A percentile compares a stretch with the other conserved stretches of the same genome.
These are phyloP conservation scores for Fennellomyces sp. DNA, from an alignment of 371 early-diverging fungal genomes.

Conservation along the genomic window DNA sequence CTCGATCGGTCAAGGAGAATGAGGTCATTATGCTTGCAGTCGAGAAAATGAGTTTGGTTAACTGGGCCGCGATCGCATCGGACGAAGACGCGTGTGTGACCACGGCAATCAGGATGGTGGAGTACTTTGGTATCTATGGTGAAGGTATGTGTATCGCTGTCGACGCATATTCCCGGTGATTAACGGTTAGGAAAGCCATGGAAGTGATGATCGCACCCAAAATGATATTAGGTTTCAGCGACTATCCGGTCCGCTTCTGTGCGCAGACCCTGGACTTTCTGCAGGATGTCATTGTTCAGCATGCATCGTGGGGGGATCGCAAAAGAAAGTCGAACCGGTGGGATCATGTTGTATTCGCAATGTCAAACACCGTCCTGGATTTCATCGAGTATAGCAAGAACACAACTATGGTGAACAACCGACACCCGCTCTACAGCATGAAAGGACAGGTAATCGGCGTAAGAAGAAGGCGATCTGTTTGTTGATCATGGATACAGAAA, in stretches of 20 bases:
- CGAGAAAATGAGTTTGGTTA: slow-evolving; percentile 14
- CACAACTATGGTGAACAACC: slow-evolving; percentile 2
- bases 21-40: slow-evolving; percentile 8
- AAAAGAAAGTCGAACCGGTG: slow-evolving; percentile 5
- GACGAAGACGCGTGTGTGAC: slow-evolving; percentile 8
- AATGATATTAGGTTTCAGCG: not conserved
- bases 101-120: not conserved
- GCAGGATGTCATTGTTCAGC: not conserved
- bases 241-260: slow-evolving; percentile 6
- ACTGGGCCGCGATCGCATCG: not conserved
- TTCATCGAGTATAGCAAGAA: slow-evolving; percentile 6
- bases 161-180: not conserved
- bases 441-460: not conserved
- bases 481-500: not conserved
- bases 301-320: slow-evolving; percentile 9
- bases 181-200: too few relatives aligned
- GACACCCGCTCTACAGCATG: not conserved
- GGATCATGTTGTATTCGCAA: slow-evolving; percentile 10
- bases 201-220: not conserved
- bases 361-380: slow-evolving; percentile 10
- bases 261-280: not conserved
- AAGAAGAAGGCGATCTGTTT: not conserved
- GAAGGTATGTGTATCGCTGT: slow-evolving; percentile 1
- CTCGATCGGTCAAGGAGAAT: not conserved
- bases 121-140: slow-evolving; percentile 9